These are phyloP conservation scores for Leccinum griseonigrum DNA, from an alignment of 1,284 basidiomycete genomes.

Conservation along the genomic window DNA sequence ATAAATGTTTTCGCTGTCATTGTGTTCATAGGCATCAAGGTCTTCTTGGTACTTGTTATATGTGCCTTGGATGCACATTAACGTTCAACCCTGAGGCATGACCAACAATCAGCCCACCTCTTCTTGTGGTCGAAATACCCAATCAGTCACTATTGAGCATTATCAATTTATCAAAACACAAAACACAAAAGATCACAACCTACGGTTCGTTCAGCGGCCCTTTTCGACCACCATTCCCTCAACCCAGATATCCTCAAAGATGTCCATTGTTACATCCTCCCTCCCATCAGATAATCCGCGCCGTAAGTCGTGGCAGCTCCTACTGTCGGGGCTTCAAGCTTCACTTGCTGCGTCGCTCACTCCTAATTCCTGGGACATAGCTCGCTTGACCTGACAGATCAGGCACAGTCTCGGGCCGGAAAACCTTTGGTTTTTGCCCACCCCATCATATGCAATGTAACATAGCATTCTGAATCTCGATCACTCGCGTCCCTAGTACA, in stretches of 20 bases:
- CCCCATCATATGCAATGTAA: too few species aligned
- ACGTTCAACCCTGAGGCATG: too few species aligned
- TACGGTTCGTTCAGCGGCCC: neutral
- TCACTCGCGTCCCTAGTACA: too few species aligned
- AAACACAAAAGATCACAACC: too few species aligned
- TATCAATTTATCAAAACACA: too few species aligned
- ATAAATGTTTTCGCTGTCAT: slow-evolving; percentile 59
- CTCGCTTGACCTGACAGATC: neutral
- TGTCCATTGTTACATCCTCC: neutral
- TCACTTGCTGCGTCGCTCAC: neutral
- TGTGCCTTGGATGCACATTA: slow-evolving; percentile 75
- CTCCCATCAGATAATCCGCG: neutral
- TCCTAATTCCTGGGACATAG: neutral
- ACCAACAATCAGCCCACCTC: too few species aligned
- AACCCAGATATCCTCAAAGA: neutral
- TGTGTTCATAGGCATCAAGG: slow-evolving; percentile 45
- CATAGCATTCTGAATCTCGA: too few species aligned
- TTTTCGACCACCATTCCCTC: too few species aligned
- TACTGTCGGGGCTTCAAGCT: neutral
- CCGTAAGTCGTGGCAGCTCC: neutral
- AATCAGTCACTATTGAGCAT: too few species aligned
- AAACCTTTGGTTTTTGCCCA: neutral
- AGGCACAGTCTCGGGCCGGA: neutral
- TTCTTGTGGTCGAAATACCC: too few species aligned
- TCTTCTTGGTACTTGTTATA: slow-evolving; percentile 70